A percentile compares a stretch with the other conserved stretches of the same genome.
These are phyloP conservation scores for Lactarius trivialis DNA, from an alignment of 768 basidiomycete species.

Conservation along the genomic window DNA sequence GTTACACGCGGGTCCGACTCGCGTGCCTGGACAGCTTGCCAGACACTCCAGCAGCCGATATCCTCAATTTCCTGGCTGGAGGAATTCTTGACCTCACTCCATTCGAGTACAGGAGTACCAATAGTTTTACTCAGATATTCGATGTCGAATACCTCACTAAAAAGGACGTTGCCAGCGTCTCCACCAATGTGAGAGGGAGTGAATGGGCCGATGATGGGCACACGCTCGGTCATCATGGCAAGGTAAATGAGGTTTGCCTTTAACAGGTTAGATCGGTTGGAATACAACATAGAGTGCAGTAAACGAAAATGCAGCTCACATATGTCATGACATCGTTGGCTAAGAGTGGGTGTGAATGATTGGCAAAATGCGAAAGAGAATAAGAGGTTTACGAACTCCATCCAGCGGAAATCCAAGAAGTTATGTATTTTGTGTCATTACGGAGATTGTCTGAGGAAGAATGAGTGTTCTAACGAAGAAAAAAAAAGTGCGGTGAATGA, in stretches of 20 bases:
- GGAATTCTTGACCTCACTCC: constrained; percentile 37
- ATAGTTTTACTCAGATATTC: constrained; percentile 33
- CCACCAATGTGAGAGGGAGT: constrained; percentile 35
- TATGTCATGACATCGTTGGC: constrained; percentile 78
- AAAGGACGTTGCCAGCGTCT: constrained; percentile 30
- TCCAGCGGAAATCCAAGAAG: constrained; percentile 71
- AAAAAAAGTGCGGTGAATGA: neutral
- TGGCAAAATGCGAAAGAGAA: neutral
- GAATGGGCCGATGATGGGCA: constrained; percentile 38
- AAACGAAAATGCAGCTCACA: constrained; percentile 32
- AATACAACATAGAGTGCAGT: neutral
- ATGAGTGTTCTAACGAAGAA: neutral
- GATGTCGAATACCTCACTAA: constrained; percentile 40
- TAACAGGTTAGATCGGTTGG: neutral
- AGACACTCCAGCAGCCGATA: constrained; percentile 40
- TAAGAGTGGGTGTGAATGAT: constrained; percentile 24
- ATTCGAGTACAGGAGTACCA: constrained; percentile 36
- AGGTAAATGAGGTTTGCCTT: constrained; percentile 39
- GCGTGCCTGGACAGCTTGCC: constrained; percentile 32
- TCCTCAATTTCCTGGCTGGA: constrained; percentile 30
- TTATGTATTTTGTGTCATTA: constrained; percentile 55
- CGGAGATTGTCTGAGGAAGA: constrained; percentile 50
- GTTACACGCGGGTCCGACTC: constrained; percentile 28
- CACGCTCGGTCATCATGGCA: constrained; percentile 33
- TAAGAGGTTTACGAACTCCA: constrained; percentile 42